Evolutionary conservation across 495 filamentous ascomycete genomes (phyloP), one percentile per base, ranked within the genome.

Genomic region (Penicillium subrubescens): DNA sequence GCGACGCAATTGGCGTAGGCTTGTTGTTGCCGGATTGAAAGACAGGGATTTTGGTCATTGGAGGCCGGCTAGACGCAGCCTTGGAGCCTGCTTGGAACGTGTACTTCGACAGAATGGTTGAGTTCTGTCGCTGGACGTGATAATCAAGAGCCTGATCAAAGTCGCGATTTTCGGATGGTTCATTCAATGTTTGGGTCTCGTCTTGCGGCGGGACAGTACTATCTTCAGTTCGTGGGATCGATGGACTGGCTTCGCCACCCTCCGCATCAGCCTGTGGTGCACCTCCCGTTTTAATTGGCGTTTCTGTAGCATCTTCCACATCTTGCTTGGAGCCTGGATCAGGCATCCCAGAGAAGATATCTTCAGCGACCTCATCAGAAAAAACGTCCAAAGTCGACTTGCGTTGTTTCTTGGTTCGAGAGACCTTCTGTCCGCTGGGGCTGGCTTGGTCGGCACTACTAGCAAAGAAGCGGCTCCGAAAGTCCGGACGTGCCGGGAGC

Each of bases 281-380:
- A 19, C 15, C 7, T 31, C 33, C 27, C 0, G 12, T 34, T 54
- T 19, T 34, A 21, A 34, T 14, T 33, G 51, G 31, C 3, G 51
- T n/a, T 31, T 54, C 51, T 15, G 19, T 10, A 29, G 29, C 15
- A 21, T 34, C 29, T 31, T 29, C 4, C 0, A n/a, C 31, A 54
- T 31, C 51, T 11, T 19, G n/a, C 25, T 54, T 17, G 15, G 41
- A 35, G 29, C 61, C 61, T 43, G 80, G 76, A 60, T 86, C 81
- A 21, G 81, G 73, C 53, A 87, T 65, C 60, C 81, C 78, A 8
- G 83, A 80, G 78, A 87, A 83, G 25, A 84, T 85, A 44, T 88
- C 88, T 61, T 88, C 87, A 21, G 87, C 78, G 1, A 86, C 81
- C 62, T 90, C 89, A 66, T 92, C 89, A 1, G 89, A 91, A 68